Evolutionary conservation across 352 stramenopile genomes (phyloP).

Genomic region (Pythium grandisporangium): DNA sequence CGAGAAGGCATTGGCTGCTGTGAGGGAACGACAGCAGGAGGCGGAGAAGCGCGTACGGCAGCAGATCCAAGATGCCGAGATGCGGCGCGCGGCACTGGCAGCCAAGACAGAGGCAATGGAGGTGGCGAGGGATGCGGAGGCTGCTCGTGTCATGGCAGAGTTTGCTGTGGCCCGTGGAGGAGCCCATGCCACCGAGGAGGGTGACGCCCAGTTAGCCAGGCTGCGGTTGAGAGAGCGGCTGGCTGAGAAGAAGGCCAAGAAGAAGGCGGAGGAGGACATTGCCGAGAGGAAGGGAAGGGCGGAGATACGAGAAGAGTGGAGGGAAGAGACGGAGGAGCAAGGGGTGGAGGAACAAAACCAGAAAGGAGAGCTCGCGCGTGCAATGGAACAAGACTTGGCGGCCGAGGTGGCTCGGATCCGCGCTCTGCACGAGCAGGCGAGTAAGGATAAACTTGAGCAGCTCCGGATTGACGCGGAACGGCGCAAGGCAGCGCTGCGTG

Average conservation of each 20-base stretch:
- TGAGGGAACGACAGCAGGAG: not conserved
- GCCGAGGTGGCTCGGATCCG: too few species aligned
- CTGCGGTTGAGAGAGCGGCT: not conserved
- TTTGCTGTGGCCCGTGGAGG: not conserved
- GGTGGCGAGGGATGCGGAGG: not conserved
- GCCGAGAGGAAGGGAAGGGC: too few species aligned
- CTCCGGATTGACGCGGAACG: too few species aligned
- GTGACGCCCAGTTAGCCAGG: constrained; percentile 6
- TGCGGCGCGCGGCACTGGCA: not conserved
- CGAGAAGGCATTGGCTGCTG: not conserved
- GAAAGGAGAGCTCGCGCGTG: too few species aligned
- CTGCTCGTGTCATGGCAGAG: not conserved
- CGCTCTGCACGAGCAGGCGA: too few species aligned
- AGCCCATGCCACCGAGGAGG: constrained; percentile 5
- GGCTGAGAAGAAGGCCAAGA: constrained; percentile 3
- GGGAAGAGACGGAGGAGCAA: too few species aligned
- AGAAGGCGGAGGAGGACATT: constrained; percentile 15
- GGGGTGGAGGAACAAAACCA: too few species aligned
- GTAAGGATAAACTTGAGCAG: too few species aligned
- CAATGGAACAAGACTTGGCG: too few species aligned
- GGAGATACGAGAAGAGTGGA: too few species aligned
- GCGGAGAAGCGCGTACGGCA: not conserved
- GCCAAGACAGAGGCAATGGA: not conserved
- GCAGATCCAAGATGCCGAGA: not conserved
- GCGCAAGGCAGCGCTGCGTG: too few species aligned